phyloP scores from a whole-genome alignment of 176 grass and related monocot genomes.

The Carex cristatella region DNA sequence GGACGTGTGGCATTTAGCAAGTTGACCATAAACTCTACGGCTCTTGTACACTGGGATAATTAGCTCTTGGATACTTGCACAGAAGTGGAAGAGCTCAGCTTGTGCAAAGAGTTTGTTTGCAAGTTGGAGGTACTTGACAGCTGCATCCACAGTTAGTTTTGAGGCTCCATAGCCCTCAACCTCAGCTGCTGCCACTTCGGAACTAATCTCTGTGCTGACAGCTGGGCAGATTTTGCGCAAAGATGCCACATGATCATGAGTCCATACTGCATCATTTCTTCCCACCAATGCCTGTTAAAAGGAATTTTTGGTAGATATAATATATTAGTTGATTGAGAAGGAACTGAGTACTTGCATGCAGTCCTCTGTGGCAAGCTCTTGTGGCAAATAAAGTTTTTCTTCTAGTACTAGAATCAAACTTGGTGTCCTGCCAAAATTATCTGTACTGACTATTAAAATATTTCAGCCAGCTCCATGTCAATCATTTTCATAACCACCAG shows the following conservation, averaged over 20 bases:
- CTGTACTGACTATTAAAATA: neutral
- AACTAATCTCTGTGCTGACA: constrained; percentile 66
- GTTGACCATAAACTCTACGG: constrained; percentile 78
- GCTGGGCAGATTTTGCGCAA: constrained; percentile 85
- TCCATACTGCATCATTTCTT: constrained; percentile 97
- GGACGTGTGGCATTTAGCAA: constrained; percentile 95
- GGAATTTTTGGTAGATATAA: neutral
- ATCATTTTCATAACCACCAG: neutral
- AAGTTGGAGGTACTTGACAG: constrained; percentile 97
- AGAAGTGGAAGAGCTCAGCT: constrained; percentile 96
- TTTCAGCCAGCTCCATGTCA: neutral
- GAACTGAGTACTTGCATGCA: neutral
- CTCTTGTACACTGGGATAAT: constrained; percentile 99
- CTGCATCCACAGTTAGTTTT: constrained; percentile 86
- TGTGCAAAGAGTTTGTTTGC: constrained; percentile 88
- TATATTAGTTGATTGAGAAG: neutral
- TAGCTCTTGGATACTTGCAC: constrained; percentile 85
- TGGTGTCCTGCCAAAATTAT: neutral
- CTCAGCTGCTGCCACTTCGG: constrained; percentile 84
- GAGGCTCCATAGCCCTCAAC: constrained; percentile 99
- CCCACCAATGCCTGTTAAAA: constrained; percentile 83
- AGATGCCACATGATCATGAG: constrained; percentile 72
- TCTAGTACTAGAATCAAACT: neutral
- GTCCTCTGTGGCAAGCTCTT: neutral
- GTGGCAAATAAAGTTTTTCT: neutral